Conservation (phyloP, 495 filamentous ascomycete species). For the Aspergillus nanangensis region DNA sequence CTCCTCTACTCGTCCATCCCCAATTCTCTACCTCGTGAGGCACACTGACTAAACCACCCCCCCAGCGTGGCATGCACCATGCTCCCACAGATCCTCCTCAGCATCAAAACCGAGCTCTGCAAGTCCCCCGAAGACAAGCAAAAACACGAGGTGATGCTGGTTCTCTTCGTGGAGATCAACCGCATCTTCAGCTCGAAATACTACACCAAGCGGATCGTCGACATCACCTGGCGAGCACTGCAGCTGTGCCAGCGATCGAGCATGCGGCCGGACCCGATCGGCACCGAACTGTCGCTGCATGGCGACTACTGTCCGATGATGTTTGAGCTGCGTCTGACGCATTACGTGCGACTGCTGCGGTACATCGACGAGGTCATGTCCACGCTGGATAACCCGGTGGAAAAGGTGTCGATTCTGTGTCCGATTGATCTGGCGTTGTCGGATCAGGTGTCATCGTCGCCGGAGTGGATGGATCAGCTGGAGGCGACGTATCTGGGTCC, state of each 20-base stretch:
- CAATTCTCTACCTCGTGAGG: too few relatives aligned
- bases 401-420: neutral
- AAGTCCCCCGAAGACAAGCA: conserved; percentile 11
- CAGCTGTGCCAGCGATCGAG: conserved; percentile 6
- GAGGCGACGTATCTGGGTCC: neutral
- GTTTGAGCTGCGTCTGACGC: conserved; percentile 9
- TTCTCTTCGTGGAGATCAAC: conserved; percentile 14
- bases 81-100: conserved; percentile 14
- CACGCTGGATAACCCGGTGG: conserved; percentile 3
- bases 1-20: too few relatives aligned
- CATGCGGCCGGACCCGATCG: neutral
- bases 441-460: neutral
- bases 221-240: conserved; percentile 9
- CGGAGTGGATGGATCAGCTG: neutral
- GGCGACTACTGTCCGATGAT: conserved; percentile 1
- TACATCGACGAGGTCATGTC: conserved; percentile 14
- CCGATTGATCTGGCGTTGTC: neutral
- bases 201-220: conserved; percentile 8
- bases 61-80: conserved; percentile 10
- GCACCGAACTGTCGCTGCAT: neutral
- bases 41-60: too few relatives aligned
- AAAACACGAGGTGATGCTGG: conserved; percentile 11
- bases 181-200: conserved; percentile 12
- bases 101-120: conserved; percentile 12
- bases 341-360: conserved; percentile 6